Evolutionary conservation across 2,329 filamentous ascomycete genomes (phyloP), one percentile per base, ranked within the genome.

Genomic region (Clonostachys rosea): DNA sequence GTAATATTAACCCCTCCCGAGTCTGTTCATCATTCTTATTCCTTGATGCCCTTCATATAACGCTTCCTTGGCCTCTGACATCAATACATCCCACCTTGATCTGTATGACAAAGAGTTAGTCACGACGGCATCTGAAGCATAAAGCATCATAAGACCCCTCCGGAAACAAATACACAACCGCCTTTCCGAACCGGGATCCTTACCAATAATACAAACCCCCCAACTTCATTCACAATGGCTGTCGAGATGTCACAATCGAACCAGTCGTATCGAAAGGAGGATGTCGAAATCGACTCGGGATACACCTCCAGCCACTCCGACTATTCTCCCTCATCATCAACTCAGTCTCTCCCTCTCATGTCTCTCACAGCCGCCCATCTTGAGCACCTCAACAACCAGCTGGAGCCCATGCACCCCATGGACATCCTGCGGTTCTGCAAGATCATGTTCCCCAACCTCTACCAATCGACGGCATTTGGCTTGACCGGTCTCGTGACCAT

Each of bases 341-440:
- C 57, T 40, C 58, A 61, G 34, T 62, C 53, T 54, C 76, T 92
- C 17, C 87, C 91, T 13, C 81, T 89, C 50, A 78, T 97, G 59
- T 83, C 86, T 67, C 90, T 99, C 74, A 92, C 89, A 55, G 87
- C 87, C 65, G 81, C 86, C 53, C 92, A 99, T 67, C 76, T 97
- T 56, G 86, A 89, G 59, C 92, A 92, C 68, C 79, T 99, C 65
- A 99, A 99, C 76, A 72, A 83, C 54, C 90, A 95, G 68, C 75
- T 99, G 57, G 88, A 94, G 67, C 81, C 85, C 62, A 87, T 97
- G 67, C 83, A 91, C 63, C 89, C 94, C 51, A 78, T 92, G 78
- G 92, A 96, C 54, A 87, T 97, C 59, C 81, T 99, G 51, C 86
- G 84, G 70, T 96, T 95, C 87, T 90, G 86, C 76, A 87, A 92